Conservation (phyloP, 768 basidiomycete genomes). For the Amanita thiersii region DNA sequence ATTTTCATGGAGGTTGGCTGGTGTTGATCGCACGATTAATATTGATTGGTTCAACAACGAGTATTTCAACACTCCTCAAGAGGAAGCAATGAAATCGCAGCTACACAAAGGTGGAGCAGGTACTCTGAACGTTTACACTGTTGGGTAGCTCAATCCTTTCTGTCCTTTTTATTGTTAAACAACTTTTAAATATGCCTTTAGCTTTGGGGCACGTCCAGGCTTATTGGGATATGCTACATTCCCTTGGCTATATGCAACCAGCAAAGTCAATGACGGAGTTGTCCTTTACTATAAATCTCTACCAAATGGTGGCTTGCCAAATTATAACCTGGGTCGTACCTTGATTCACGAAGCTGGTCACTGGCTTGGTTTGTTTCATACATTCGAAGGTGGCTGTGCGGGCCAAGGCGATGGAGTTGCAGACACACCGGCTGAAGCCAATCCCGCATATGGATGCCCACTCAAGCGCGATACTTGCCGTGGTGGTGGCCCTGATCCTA, state of each 20-base stretch:
- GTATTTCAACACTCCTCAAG: slow-evolving; percentile 13
- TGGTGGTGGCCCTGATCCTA: slow-evolving; percentile 25
- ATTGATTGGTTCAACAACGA: slow-evolving; percentile 26
- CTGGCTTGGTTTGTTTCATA: slow-evolving; percentile 28
- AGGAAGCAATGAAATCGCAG: slow-evolving; percentile 25
- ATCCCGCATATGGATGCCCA: slow-evolving; percentile 24
- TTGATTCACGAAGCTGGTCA: slow-evolving; percentile 27
- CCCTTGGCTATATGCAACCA: slow-evolving; percentile 21
- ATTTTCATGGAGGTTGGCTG: slow-evolving; percentile 20
- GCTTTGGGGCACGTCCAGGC: slow-evolving; percentile 15
- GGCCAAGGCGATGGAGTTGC: slow-evolving; percentile 18
- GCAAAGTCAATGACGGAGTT: slow-evolving; percentile 28
- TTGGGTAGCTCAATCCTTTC: slow-evolving; percentile 17
- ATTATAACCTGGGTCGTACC: slow-evolving; percentile 21
- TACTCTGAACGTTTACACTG: slow-evolving; percentile 30
- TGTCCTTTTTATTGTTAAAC: background rate
- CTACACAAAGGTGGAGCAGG: slow-evolving; percentile 23
- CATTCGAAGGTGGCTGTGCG: slow-evolving; percentile 23
- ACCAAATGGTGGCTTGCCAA: slow-evolving; percentile 21
- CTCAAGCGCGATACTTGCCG: slow-evolving; percentile 15
- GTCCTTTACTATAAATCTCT: slow-evolving; percentile 17
- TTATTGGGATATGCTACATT: slow-evolving; percentile 32
- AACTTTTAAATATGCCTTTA: slow-evolving; percentile 13
- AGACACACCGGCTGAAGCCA: slow-evolving; percentile 20
- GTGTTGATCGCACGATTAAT: slow-evolving; percentile 22